phyloP scores from a whole-genome alignment of 148 eudicot genomes.

The Amaranthus palmeri region DNA sequence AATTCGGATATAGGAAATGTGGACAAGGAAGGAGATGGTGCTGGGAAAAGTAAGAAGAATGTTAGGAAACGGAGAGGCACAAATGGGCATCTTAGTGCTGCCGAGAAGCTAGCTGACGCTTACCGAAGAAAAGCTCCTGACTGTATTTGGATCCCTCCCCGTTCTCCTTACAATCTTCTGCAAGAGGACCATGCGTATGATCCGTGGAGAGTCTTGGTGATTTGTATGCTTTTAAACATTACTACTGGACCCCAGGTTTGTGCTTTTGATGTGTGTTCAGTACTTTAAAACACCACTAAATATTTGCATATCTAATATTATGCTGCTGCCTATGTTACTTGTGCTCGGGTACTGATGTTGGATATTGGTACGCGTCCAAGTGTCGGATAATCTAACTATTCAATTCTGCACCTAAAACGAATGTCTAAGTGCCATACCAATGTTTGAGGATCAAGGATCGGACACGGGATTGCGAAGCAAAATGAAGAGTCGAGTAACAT shows the following conservation, averaged over 20 bases:
- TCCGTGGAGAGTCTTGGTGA: conserved; percentile 91
- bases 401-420: too few relatives aligned
- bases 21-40: conserved; percentile 15
- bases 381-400: too few relatives aligned
- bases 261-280: conserved; percentile 9
- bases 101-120: conserved; percentile 52
- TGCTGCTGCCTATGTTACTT: neutral
- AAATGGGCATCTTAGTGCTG: conserved; percentile 30
- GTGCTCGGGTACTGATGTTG: neutral
- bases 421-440: too few relatives aligned
- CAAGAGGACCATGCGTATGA: conserved; percentile 80
- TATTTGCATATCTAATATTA: neutral
- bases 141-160: conserved; percentile 75
- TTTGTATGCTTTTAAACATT: conserved; percentile 74
- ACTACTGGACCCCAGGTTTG: conserved; percentile 80
- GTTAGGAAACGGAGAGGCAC: neutral
- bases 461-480: too few relatives aligned
- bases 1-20: conserved; percentile 12
- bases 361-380: neutral
- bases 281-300: neutral
- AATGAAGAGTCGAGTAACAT: too few relatives aligned
- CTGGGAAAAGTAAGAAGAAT: conserved; percentile 22
- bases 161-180: conserved; percentile 53
- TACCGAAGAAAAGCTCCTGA: conserved; percentile 49
- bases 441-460: too few relatives aligned